Evolutionary conservation across 129 eudicot genomes (phyloP).

Genomic region (Escallonia herrerae): DNA sequence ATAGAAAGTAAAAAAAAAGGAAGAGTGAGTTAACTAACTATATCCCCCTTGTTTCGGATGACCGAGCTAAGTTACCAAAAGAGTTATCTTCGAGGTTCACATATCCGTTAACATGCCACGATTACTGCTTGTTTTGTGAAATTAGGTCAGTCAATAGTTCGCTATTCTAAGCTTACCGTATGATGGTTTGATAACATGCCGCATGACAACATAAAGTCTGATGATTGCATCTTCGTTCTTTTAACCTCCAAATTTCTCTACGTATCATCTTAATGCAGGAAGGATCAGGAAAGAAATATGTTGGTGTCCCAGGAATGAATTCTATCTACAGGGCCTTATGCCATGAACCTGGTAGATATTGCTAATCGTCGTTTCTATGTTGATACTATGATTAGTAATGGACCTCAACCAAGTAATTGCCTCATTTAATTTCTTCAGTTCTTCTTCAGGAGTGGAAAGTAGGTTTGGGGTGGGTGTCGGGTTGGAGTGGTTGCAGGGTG

Average conservation of each 20-base stretch:
- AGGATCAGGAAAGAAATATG: slow-evolving; percentile 66
- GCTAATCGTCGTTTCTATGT: neutral
- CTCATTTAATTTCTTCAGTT: neutral
- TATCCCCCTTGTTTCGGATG: neutral
- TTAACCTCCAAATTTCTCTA: slow-evolving; percentile 17
- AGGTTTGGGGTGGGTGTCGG: slow-evolving; percentile 71
- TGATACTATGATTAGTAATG: neutral
- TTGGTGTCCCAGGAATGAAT: slow-evolving; percentile 95
- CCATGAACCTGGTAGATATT: slow-evolving; percentile 57
- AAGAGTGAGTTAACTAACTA: neutral
- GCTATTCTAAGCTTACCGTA: neutral
- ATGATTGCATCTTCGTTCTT: neutral
- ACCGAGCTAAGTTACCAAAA: neutral
- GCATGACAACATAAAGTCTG: neutral
- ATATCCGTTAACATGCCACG: neutral
- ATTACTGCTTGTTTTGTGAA: neutral
- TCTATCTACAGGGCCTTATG: slow-evolving; percentile 82
- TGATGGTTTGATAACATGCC: neutral
- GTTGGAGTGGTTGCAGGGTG: slow-evolving; percentile 67
- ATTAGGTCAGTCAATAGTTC: neutral
- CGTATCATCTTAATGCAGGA: slow-evolving; percentile 41
- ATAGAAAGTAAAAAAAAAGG: too few relatives aligned
- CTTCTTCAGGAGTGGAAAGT: slow-evolving; percentile 61
- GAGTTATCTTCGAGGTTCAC: neutral
- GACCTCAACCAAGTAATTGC: slow-evolving; percentile 1